phyloP scores from a whole-genome alignment of 1,284 basidiomycete genomes.

The Cryptococcus sp. region DNA sequence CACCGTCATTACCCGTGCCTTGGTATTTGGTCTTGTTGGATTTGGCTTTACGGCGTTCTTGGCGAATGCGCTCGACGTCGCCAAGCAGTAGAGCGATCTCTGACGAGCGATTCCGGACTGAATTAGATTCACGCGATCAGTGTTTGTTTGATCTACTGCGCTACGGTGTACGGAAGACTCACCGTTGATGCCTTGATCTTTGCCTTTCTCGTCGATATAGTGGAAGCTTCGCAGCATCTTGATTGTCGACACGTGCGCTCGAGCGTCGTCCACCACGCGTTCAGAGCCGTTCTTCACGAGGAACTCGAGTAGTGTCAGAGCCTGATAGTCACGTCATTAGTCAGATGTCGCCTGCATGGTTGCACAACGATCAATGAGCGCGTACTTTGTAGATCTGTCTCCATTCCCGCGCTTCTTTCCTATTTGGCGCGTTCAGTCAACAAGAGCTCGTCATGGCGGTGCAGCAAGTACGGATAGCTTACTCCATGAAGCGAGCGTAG shows the following conservation, averaged over 20 bases:
- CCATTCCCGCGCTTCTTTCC: constrained; percentile 96
- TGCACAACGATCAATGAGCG: not conserved
- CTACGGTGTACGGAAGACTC: constrained; percentile 28
- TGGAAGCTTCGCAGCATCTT: constrained; percentile 99
- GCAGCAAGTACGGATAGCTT: constrained; percentile 64
- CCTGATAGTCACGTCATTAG: constrained; percentile 54
- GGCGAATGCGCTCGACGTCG: constrained; percentile 87
- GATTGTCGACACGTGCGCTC: constrained; percentile 90
- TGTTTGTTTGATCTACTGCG: not conserved
- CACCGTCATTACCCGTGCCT: constrained; percentile 77
- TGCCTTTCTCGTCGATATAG: constrained; percentile 97
- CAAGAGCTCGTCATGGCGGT: constrained; percentile 53
- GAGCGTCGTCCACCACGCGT: constrained; percentile 95
- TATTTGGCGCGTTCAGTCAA: constrained; percentile 68
- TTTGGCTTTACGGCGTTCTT: constrained; percentile 90
- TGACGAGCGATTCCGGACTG: constrained; percentile 90
- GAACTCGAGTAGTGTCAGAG: constrained; percentile 92
- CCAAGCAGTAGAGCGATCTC: constrained; percentile 86
- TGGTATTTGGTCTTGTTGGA: constrained; percentile 88
- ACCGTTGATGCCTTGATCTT: constrained; percentile 99
- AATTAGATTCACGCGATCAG: not conserved
- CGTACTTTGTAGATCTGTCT: constrained; percentile 95
- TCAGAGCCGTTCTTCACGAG: constrained; percentile 98
- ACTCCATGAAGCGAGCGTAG: constrained; percentile 90
- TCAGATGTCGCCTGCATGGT: not conserved